Base-by-base conservation (phyloP, 208 protist species). In the Trypanosomatidae sp. region DNA sequence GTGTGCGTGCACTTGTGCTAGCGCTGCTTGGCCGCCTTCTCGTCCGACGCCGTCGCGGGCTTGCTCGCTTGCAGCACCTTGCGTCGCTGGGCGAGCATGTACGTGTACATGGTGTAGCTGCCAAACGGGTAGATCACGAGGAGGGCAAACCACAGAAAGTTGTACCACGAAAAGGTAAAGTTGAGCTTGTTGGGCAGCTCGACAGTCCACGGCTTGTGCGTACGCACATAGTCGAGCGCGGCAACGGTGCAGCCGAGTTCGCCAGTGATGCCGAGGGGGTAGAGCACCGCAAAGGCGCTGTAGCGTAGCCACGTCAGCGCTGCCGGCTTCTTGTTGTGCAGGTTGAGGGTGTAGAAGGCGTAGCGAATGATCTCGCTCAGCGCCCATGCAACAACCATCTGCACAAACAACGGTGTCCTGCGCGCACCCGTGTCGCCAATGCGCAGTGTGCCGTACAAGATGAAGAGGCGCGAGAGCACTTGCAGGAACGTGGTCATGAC, bases 321-420 rank as follows among this genome's bases (percentile, higher is more conserved):
- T n/a, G 60, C 40, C 30, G 26, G 0, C 49, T 69, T 71, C 24
- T 39, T 20, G 8, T 67, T 50, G 33, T 78, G 2, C 28, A 89
- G 51, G 47, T 76, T 88, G 15, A 74, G 15, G 16, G 49, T 48
- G 63, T 95, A 95, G 65, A 77, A 95, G 39, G 66, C 57, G 61
- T 95, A 95, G 33, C 88, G 83, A 44, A 95, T 80, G 25, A 94
- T 49, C 57, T 95, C 88, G 30, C 75, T 81, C 10, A 83, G 53
- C 28, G 53, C 61, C 88, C 88, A 95, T 6, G 85, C 82, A 15
- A 86, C 22, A 23, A 90, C 11, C 74, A 95, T 88, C 58, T 86
- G 71, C 16, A 67, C 56, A 23, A 85, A 59, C 28, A 75, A 63
- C 2, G 63, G 55, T 40, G 56, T 80, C 26, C 42, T 55, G 24